These are phyloP conservation scores for Saussurea involucrata DNA, from an alignment of 129 eudicot species.

Conservation along the genomic window DNA sequence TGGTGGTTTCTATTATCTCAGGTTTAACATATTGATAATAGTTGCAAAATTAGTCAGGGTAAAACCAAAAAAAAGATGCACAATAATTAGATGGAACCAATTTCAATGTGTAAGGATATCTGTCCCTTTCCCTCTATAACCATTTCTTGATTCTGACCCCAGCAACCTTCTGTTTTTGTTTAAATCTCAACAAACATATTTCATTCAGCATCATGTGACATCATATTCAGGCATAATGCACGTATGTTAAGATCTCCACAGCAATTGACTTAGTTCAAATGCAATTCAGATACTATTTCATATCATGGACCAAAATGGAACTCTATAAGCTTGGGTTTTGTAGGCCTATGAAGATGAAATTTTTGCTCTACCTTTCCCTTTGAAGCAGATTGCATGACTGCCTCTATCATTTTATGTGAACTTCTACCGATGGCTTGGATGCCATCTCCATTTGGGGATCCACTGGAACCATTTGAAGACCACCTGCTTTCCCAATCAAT, in stretches of 20 bases:
- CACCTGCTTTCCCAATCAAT: slow-evolving; percentile 91
- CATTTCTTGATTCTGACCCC: slow-evolving; percentile 17
- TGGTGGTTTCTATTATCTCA: neutral
- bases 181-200: neutral
- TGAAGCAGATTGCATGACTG: slow-evolving; percentile 95
- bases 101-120: slow-evolving; percentile 2
- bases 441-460: slow-evolving; percentile 98
- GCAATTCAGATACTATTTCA: neutral
- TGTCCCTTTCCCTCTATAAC: slow-evolving; percentile 21
- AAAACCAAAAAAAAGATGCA: slow-evolving; percentile 1
- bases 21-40: neutral
- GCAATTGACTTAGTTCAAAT: neutral
- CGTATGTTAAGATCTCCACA: neutral
- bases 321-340: slow-evolving; percentile 2
- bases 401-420: slow-evolving; percentile 94
- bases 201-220: neutral
- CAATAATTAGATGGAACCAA: slow-evolving; percentile 11
- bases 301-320: neutral
- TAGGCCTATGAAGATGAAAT: slow-evolving; percentile 7
- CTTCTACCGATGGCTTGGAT: slow-evolving; percentile 98
- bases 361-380: slow-evolving; percentile 71
- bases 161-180: slow-evolving; percentile 31
- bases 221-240: neutral
- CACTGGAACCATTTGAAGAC: slow-evolving; percentile 85
- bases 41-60: neutral